Evolutionary conservation across 257 asterid species (phyloP).

Genomic region (Primulina eburnea): DNA sequence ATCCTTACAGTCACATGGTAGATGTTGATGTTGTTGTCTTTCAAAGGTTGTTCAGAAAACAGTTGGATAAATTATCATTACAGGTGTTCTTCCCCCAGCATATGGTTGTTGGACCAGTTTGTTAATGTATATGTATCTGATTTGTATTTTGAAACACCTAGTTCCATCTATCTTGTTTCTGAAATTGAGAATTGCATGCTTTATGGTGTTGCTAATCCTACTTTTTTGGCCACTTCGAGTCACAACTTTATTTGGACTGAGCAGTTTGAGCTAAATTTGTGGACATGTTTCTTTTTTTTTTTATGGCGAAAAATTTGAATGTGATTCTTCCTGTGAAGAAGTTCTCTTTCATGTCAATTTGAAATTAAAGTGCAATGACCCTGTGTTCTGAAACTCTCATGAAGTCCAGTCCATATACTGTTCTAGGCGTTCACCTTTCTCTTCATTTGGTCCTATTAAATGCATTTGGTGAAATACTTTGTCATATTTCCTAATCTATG

Average conservation of each 20-base stretch:
- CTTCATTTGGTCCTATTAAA: not conserved
- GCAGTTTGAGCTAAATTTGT: conserved; percentile 15
- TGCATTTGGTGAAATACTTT: not conserved
- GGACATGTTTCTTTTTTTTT: conserved; percentile 4
- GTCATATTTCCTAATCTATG: not conserved
- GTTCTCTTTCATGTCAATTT: not conserved
- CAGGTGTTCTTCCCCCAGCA: conserved; percentile 2
- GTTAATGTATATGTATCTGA: not conserved
- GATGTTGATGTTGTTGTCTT: not conserved
- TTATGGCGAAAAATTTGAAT: conserved; percentile 2
- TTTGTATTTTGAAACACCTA: conserved; percentile 10
- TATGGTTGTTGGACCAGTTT: not conserved
- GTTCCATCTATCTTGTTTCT: not conserved
- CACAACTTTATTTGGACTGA: conserved; percentile 2
- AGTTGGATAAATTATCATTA: conserved; percentile 17
- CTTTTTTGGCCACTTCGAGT: not conserved
- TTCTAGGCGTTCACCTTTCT: not conserved
- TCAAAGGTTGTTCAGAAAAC: not conserved
- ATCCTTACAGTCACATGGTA: conserved; percentile 6
- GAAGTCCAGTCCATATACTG: conserved; percentile 1
- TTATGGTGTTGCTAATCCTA: not conserved
- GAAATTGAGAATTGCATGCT: not conserved
- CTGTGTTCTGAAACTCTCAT: conserved; percentile 5
- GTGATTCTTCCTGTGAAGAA: conserved; percentile 7
- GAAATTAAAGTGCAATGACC: conserved; percentile 6